Conservation (phyloP, 495 filamentous ascomycete species). For the Cetradonia linearis region DNA sequence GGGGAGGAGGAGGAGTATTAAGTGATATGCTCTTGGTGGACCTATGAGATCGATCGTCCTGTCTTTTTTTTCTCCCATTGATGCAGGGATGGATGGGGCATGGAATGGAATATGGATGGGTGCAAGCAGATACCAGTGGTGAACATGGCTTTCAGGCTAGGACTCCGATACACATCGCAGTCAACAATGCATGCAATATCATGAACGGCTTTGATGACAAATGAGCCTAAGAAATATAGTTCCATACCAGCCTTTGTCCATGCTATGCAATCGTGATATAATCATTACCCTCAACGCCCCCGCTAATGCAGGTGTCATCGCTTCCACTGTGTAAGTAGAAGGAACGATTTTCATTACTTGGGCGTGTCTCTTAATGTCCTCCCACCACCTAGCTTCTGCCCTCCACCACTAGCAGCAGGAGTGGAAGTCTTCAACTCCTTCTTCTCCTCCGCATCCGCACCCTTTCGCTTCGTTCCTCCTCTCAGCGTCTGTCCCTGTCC, state of each 20-base stretch:
- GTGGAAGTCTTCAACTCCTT: constrained; percentile 23
- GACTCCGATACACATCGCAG: neutral
- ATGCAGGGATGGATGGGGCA: neutral
- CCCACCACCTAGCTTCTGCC: constrained; percentile 15
- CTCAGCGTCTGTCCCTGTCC: constrained; percentile 82
- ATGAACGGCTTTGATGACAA: neutral
- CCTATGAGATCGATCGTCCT: neutral
- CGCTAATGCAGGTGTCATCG: constrained; percentile 5
- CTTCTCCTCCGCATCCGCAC: constrained; percentile 24
- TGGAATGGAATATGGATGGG: neutral
- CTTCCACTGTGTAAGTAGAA: neutral
- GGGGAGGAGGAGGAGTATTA: too few species aligned
- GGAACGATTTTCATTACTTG: neutral
- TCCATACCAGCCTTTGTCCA: neutral
- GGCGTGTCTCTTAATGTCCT: constrained; percentile 18
- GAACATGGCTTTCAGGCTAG: too few species aligned
- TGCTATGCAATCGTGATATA: constrained; percentile 12
- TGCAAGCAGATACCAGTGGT: too few species aligned
- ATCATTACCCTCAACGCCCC: constrained; percentile 5
- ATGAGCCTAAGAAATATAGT: neutral
- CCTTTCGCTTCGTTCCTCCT: constrained; percentile 49
- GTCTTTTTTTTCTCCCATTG: neutral
- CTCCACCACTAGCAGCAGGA: neutral
- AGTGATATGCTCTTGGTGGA: neutral
- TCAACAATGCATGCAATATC: neutral